These are phyloP conservation scores for Plenodomus tracheiphilus DNA, from an alignment of 2,329 filamentous ascomycete species.

Conservation along the genomic window DNA sequence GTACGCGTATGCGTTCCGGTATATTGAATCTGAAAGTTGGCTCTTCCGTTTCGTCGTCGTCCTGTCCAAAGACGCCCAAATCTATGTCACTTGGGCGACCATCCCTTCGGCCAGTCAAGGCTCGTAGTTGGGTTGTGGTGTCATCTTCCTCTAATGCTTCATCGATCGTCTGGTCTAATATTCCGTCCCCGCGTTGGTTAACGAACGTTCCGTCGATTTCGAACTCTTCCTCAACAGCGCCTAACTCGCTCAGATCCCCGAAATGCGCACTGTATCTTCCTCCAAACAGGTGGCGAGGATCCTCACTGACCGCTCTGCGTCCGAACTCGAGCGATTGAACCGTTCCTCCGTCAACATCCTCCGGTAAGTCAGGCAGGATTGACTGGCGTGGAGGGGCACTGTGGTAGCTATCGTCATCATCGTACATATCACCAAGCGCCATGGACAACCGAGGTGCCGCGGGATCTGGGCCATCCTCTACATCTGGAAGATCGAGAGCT, in stretches of 20 bases:
- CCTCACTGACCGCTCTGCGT: constrained; percentile 43
- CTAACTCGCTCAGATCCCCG: constrained; percentile 49
- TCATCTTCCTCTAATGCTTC: constrained; percentile 33
- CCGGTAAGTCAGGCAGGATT: constrained; percentile 37
- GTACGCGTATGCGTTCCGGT: constrained; percentile 36
- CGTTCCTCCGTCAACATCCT: constrained; percentile 46
- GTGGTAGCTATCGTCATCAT: constrained; percentile 49
- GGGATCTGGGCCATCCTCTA: constrained; percentile 53
- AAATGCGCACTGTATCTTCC: constrained; percentile 58
- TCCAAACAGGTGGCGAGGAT: constrained; percentile 46
- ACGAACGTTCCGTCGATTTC: constrained; percentile 50
- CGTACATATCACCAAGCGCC: constrained; percentile 48
- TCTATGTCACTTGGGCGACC: constrained; percentile 36
- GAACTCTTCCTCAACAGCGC: constrained; percentile 37
- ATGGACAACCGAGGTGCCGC: constrained; percentile 47
- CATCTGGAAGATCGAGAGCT: constrained; percentile 48
- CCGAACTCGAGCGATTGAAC: constrained; percentile 56
- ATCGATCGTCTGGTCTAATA: constrained; percentile 44
- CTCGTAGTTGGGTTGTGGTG: constrained; percentile 34
- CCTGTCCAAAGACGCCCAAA: constrained; percentile 38
- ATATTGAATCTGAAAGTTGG: constrained; percentile 46
- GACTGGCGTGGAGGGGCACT: constrained; percentile 45
- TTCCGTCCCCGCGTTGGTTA: constrained; percentile 41
- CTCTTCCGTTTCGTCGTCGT: constrained; percentile 39
- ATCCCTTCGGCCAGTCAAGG: constrained; percentile 34